phyloP scores from a whole-genome alignment of 495 filamentous ascomycete species.

The Talaromyces nanjingensis region DNA sequence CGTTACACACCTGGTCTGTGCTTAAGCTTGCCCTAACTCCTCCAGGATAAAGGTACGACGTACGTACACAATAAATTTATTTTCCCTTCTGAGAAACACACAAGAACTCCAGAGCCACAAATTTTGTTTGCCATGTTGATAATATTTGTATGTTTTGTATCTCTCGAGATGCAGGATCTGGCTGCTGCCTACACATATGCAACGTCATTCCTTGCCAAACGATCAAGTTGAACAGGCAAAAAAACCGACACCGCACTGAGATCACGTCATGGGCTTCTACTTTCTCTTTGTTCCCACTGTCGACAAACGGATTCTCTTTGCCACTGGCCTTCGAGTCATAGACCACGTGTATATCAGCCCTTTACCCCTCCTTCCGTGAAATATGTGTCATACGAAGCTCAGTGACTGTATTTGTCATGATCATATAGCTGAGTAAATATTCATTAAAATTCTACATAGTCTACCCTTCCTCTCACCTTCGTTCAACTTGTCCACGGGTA shows the following conservation, averaged over 20 bases:
- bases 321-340: not conserved
- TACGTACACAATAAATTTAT: not conserved
- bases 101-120: not conserved
- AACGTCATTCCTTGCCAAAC: not conserved
- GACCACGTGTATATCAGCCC: not conserved
- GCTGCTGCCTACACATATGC: not conserved
- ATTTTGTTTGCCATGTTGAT: too few species aligned
- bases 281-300: not conserved
- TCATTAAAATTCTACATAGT: not conserved
- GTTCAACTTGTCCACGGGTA: not conserved
- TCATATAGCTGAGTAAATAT: not conserved
- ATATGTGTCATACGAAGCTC: not conserved
- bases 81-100: not conserved
- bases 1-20: not conserved
- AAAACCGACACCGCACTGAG: not conserved
- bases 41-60: not conserved
- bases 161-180: not conserved
- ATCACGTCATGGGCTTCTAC: not conserved
- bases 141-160: not conserved
- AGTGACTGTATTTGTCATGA: not conserved
- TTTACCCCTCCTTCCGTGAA: not conserved
- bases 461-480: too few species aligned
- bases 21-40: conserved; percentile 4
- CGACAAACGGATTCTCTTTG: not conserved
- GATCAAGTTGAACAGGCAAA: not conserved